Conservation (phyloP, 441 rosid genomes). For the Pelargonium myrrhifolium region DNA sequence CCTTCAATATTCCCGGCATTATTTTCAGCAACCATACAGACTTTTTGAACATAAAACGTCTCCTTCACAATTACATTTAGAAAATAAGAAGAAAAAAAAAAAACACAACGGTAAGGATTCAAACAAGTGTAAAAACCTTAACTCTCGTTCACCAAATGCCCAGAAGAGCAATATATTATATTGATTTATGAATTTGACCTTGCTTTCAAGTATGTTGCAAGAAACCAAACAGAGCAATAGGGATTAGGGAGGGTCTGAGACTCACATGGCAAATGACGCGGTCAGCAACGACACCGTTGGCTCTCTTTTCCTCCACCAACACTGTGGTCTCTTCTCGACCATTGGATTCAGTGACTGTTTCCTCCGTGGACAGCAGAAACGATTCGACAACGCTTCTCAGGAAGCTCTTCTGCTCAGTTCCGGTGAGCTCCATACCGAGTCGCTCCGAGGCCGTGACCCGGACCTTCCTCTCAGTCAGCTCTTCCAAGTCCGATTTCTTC, state of each 20-base stretch:
- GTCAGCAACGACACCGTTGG: conserved; percentile 23
- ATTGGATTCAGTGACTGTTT: conserved; percentile 12
- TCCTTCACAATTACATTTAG: background rate
- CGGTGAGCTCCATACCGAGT: conserved; percentile 51
- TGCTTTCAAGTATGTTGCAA: too few relatives aligned
- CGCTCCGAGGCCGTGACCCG: conserved; percentile 44
- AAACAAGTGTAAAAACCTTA: too few relatives aligned
- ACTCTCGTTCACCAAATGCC: too few relatives aligned
- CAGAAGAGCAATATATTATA: too few relatives aligned
- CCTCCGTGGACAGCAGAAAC: conserved; percentile 41
- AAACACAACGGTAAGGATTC: too few relatives aligned
- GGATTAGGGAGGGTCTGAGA: too few relatives aligned
- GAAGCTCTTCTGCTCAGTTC: conserved; percentile 30
- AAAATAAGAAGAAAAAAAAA: background rate
- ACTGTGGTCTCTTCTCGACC: conserved; percentile 13
- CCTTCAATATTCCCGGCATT: background rate
- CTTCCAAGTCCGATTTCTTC: conserved; percentile 45
- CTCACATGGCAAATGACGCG: conserved; percentile 57
- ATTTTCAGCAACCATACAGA: background rate
- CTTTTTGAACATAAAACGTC: background rate
- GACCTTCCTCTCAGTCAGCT: conserved; percentile 68
- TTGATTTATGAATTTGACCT: too few relatives aligned
- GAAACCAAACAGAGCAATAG: conserved; percentile 10
- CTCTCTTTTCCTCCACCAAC: conserved; percentile 12
- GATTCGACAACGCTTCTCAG: conserved; percentile 59